phyloP scores from a whole-genome alignment of 805 yeast species.

The Suhomyces pyralidae region DNA sequence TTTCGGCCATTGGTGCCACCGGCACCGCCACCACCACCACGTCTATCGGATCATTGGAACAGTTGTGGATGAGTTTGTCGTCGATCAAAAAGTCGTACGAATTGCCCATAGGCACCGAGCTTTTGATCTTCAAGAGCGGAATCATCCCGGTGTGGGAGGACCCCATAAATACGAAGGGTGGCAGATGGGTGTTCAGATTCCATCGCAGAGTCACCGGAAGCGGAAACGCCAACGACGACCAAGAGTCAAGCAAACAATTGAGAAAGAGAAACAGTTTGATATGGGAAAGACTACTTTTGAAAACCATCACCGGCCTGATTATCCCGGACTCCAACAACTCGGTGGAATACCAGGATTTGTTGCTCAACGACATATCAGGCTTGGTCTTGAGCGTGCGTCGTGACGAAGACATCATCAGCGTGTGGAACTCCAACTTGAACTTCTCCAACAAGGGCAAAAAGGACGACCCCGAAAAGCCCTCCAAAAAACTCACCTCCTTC shows the following conservation, averaged over 20 bases:
- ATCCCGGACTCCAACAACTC: constrained; percentile 34
- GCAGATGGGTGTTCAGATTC: constrained; percentile 60
- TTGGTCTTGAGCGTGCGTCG: constrained; percentile 56
- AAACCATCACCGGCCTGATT: constrained; percentile 49
- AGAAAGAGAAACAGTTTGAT: constrained; percentile 40
- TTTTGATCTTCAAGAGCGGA: constrained; percentile 56
- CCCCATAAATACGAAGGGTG: constrained; percentile 56
- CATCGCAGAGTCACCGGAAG: constrained; percentile 23
- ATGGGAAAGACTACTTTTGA: constrained; percentile 56
- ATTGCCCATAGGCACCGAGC: constrained; percentile 47
- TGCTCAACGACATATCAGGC: constrained; percentile 55
- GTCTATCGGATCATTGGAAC: constrained; percentile 48
- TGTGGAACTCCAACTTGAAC: constrained; percentile 58
- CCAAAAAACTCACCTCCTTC: constrained; percentile 38
- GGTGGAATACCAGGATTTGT: constrained; percentile 34
- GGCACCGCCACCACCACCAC: constrained; percentile 16
- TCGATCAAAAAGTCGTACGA: constrained; percentile 38
- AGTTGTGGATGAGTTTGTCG: constrained; percentile 47
- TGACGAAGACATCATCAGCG: constrained; percentile 56
- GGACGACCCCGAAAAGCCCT: constrained; percentile 17
- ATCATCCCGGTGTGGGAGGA: constrained; percentile 70
- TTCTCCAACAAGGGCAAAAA: constrained; percentile 23
- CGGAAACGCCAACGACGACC: constrained; percentile 11
- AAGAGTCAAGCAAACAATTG: constrained; percentile 20
- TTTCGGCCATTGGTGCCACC: constrained; percentile 16